Base-by-base conservation (phyloP, 495 filamentous ascomycete species). In the Friedmanniomyces endolithicus region DNA sequence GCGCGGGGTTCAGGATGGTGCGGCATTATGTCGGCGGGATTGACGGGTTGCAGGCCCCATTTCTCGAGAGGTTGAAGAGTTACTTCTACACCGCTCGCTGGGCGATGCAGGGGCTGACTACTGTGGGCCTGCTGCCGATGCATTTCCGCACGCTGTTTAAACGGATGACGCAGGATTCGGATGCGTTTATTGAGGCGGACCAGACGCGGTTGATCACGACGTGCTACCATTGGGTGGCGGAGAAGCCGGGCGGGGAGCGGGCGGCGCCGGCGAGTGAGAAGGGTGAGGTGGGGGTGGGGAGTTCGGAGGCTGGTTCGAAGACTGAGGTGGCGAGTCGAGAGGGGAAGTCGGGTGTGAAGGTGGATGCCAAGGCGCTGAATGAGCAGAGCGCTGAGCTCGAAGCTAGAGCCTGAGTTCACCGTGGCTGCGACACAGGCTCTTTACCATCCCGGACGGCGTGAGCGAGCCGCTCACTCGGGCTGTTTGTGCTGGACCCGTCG, bases 61-160 rank as follows among this genome's bases (percentile, higher is more conserved):
- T 82, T 35, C 81, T 82, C 61, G 78, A 80, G 51, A 77, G 74
- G 46, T 78, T 79, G 11, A 78, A 82, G 55, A 60, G 74, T 16
- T 82, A 81, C 63, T 82, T 82, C 68, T 73, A 77, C 23, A 75
- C 75, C 14, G 66, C 79, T 60, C 70, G 78, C 39, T 72, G 74
- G 58, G 66, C 75, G 17, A 76, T 81, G 35, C 66, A 77, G 31
- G 74, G 67, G 6, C 65, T 81, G 12, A 77, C 80, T 46, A 75
- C 74, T 54, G 20, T 79, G 24, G 72, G 68, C 33, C 64, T 75
- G 9, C 63, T 82, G 49, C 79, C 79, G 2, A 68, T 66, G 44
- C 79, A 82, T 59, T 81, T 82, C 71, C 77, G 75, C 71, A 75
- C 77, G n/a, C 62, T 82, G 44, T 78, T 82, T 60, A 76, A 82